Evolutionary conservation across 2,329 filamentous ascomycete genomes (phyloP).

Genomic region (Diplodia intermedia): DNA sequence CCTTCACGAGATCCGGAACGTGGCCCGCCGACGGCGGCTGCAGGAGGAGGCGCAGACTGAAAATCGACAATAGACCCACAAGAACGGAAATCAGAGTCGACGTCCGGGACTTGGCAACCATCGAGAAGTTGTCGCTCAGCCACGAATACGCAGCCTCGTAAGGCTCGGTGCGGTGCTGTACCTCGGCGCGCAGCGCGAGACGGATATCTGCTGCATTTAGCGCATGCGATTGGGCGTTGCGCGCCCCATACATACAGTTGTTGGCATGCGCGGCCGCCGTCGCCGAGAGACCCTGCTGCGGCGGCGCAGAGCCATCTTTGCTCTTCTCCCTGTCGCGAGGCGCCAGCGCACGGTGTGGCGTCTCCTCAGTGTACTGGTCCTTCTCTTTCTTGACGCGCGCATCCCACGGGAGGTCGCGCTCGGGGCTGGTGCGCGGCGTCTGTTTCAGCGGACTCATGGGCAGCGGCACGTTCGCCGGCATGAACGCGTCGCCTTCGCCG

Average conservation of each 20-base stretch:
- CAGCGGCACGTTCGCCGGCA: constrained; percentile 65
- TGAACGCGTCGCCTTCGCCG: constrained; percentile 56
- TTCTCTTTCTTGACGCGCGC: constrained; percentile 36
- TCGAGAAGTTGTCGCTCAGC: constrained; percentile 64
- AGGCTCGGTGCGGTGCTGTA: constrained; percentile 84
- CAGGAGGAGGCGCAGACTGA: constrained; percentile 70
- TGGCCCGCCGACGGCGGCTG: constrained; percentile 71
- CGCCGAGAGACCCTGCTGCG: constrained; percentile 1
- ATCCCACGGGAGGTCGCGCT: constrained; percentile 47
- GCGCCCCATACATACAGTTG: constrained; percentile 57
- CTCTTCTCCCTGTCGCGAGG: constrained; percentile 39
- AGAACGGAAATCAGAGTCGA: constrained; percentile 69
- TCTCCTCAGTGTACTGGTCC: constrained; percentile 35
- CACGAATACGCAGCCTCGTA: constrained; percentile 76
- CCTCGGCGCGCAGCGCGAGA: constrained; percentile 85
- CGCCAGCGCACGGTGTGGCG: constrained; percentile 38
- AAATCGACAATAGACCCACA: constrained; percentile 68
- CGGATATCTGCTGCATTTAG: constrained; percentile 58
- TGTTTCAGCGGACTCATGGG: constrained; percentile 65
- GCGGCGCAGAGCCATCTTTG: constrained; percentile 37
- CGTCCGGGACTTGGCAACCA: constrained; percentile 72
- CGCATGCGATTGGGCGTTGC: constrained; percentile 25
- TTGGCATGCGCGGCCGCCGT: constrained; percentile 36
- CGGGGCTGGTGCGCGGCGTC: constrained; percentile 62
- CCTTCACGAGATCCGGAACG: constrained; percentile 86